phyloP scores from a whole-genome alignment of 2,329 filamentous ascomycete species.

The Cladosporium sp. region DNA sequence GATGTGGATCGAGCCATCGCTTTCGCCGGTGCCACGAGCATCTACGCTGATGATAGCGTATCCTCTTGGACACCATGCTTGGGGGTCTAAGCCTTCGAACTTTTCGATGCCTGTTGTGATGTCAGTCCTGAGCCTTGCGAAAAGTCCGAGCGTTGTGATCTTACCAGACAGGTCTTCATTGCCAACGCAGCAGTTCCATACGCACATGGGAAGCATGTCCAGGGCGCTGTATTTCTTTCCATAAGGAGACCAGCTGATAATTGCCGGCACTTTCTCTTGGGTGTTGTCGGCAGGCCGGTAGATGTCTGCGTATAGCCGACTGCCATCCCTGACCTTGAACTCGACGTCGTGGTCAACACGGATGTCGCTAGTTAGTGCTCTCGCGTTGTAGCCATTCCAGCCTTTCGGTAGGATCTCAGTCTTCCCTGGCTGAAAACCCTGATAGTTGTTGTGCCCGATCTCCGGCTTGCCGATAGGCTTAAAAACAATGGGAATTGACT shows the following conservation, averaged over 20 bases:
- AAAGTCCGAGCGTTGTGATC: too few species aligned
- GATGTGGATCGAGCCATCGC: slow-evolving; percentile 33
- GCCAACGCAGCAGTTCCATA: neutral
- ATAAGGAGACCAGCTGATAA: slow-evolving; percentile 8
- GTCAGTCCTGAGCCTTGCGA: too few species aligned
- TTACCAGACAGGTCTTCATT: slow-evolving; percentile 2
- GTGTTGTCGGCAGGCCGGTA: slow-evolving; percentile 2
- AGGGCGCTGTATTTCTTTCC: slow-evolving; percentile 10
- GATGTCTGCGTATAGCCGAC: neutral
- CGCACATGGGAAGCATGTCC: neutral
- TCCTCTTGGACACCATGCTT: slow-evolving; percentile 27
- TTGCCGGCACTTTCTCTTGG: neutral
- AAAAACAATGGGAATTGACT: slow-evolving; percentile 30
- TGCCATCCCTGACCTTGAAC: slow-evolving; percentile 1
- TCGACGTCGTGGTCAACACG: slow-evolving; percentile 3
- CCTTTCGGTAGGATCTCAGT: slow-evolving; percentile 2
- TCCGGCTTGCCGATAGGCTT: slow-evolving; percentile 34
- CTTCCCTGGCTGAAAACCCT: slow-evolving; percentile 37
- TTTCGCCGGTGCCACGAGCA: slow-evolving; percentile 27
- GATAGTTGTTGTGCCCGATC: slow-evolving; percentile 39
- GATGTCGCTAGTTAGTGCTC: neutral
- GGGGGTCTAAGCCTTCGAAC: slow-evolving; percentile 36
- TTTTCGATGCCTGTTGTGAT: slow-evolving; percentile 8
- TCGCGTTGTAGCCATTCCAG: neutral
- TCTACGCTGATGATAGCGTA: slow-evolving; percentile 34